Evolutionary conservation across 371 early-diverging fungal species (phyloP).

Genomic region (Mortierella sp.): DNA sequence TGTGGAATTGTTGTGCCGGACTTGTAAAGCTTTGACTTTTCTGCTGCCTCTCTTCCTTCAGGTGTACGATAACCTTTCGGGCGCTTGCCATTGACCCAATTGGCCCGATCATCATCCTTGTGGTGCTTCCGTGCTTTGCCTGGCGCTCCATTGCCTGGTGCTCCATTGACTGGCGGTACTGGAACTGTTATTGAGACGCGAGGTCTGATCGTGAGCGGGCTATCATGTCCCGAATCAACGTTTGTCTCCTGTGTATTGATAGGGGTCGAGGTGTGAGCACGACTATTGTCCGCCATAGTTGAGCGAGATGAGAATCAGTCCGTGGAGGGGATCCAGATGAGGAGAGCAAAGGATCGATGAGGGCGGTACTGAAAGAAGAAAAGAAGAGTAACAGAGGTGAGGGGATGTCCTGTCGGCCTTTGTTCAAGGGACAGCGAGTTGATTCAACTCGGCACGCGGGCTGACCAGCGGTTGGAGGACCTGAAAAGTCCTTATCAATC

Average conservation of each 20-base stretch:
- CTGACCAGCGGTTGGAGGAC: no score
- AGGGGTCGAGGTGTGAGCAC: neutral
- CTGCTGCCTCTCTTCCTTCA: constrained; percentile 48
- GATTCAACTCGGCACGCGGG: no score
- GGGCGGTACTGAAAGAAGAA: neutral
- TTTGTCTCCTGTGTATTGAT: neutral
- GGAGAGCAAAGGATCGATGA: neutral
- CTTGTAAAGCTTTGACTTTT: constrained; percentile 42
- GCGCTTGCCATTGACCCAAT: constrained; percentile 50
- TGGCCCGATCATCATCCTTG: constrained; percentile 24
- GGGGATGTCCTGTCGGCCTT: no score
- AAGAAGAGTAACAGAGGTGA: neutral
- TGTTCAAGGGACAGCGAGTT: no score
- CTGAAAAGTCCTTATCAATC: no score
- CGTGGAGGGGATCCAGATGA: neutral
- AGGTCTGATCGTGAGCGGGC: neutral
- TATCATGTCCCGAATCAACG: neutral
- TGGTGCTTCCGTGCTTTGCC: constrained; percentile 18
- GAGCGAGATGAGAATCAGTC: neutral
- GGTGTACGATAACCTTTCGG: constrained; percentile 49
- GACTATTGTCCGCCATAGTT: neutral
- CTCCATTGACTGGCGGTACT: neutral
- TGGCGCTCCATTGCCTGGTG: neutral
- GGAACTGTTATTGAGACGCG: neutral
- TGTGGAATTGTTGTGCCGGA: constrained; percentile 45